Evolutionary conservation across 345 rosid species (phyloP).

Genomic region (Clarkia xantiana): DNA sequence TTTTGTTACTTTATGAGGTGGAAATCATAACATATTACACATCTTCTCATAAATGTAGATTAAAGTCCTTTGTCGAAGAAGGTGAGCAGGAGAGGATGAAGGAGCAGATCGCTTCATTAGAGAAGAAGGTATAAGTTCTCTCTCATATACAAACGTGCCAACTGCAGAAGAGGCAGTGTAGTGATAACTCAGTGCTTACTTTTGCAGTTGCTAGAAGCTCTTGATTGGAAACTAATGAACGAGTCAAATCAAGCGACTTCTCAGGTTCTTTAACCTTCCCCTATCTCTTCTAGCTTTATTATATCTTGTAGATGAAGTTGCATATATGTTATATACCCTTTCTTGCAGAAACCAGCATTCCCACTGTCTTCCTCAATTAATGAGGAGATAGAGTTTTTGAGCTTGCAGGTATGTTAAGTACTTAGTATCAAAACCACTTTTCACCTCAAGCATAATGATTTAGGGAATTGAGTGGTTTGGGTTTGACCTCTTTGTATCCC

Average conservation of each 20-base stretch:
- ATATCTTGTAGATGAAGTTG: not conserved
- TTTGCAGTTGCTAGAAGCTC: conserved; percentile 83
- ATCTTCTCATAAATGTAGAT: conserved; percentile 19
- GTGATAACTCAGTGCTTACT: not conserved
- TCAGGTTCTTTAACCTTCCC: conserved; percentile 23
- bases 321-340: not conserved
- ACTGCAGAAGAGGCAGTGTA: not conserved
- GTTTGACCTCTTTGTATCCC: conserved; percentile 1
- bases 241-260: conserved; percentile 35
- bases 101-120: conserved; percentile 60
- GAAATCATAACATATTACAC: not conserved
- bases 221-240: conserved; percentile 97
- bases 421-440: not conserved
- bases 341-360: conserved; percentile 31
- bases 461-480: not conserved
- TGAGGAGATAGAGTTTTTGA: conserved; percentile 81
- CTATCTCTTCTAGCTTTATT: not conserved
- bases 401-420: conserved; percentile 45
- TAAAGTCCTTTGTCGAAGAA: conserved; percentile 66
- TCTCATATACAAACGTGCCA: not conserved
- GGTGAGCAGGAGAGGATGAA: conserved; percentile 70
- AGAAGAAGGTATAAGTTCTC: conserved; percentile 44
- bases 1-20: not conserved
- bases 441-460: not conserved
- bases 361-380: conserved; percentile 38